Evolutionary conservation across 1,139 yeast species (phyloP).

Genomic region (Scheffersomyces titani): DNA sequence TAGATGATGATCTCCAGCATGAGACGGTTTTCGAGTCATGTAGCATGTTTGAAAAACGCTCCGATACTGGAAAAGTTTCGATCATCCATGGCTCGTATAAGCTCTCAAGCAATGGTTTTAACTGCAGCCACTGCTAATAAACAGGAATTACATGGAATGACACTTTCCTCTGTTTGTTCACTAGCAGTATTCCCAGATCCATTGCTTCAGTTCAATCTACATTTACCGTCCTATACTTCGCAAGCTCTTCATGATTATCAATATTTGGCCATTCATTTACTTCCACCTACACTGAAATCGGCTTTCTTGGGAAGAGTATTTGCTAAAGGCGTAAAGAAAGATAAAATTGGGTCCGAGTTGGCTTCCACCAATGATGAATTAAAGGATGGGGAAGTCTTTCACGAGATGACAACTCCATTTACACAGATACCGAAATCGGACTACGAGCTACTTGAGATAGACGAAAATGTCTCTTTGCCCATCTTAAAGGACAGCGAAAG

Average conservation of each 20-base stretch:
- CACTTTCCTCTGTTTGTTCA: constrained; percentile 80
- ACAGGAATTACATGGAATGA: constrained; percentile 62
- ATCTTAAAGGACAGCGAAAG: constrained; percentile 59
- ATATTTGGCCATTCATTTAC: constrained; percentile 70
- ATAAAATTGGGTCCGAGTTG: constrained; percentile 9
- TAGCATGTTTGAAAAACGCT: not conserved
- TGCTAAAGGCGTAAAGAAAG: constrained; percentile 55
- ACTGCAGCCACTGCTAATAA: constrained; percentile 22
- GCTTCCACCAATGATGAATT: constrained; percentile 16
- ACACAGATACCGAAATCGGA: constrained; percentile 24
- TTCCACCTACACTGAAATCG: constrained; percentile 58
- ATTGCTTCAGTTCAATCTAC: constrained; percentile 76
- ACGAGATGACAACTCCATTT: constrained; percentile 56
- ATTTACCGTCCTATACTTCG: constrained; percentile 80
- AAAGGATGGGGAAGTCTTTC: constrained; percentile 42
- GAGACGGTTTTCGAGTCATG: not conserved
- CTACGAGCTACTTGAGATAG: constrained; percentile 24
- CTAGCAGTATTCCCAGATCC: constrained; percentile 74
- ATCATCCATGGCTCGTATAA: constrained; percentile 39
- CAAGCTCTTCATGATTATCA: constrained; percentile 55
- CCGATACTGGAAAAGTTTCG: not conserved
- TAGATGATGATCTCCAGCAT: constrained; percentile 10
- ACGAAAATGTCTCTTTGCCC: constrained; percentile 47
- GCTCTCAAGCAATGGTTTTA: constrained; percentile 48
- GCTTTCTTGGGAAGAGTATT: constrained; percentile 59